Evolutionary conservation across 768 basidiomycete species (phyloP).

Genomic region (Scleroderma bovista): DNA sequence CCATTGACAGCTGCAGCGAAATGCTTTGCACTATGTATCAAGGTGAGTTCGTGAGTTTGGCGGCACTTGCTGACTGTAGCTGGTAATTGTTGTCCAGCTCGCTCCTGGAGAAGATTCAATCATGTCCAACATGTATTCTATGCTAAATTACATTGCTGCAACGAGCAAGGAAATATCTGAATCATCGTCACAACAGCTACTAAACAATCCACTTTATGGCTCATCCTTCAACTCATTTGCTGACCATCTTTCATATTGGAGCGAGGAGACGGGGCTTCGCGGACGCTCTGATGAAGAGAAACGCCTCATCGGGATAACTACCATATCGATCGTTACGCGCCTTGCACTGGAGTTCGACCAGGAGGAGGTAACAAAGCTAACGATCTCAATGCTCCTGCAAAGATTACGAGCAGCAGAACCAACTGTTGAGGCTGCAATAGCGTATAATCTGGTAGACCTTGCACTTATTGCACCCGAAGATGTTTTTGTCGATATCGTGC

Average conservation of each 20-base stretch:
- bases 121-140: slow-evolving; percentile 95
- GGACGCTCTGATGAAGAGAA: slow-evolving; percentile 81
- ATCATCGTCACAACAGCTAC: slow-evolving; percentile 37
- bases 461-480: slow-evolving; percentile 72
- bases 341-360: slow-evolving; percentile 82
- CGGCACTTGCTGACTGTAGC: neutral
- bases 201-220: slow-evolving; percentile 37
- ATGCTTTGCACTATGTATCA: slow-evolving; percentile 85
- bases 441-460: slow-evolving; percentile 86
- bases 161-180: slow-evolving; percentile 75
- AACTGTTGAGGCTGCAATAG: slow-evolving; percentile 85
- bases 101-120: slow-evolving; percentile 84
- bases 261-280: slow-evolving; percentile 57
- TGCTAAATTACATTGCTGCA: slow-evolving; percentile 86
- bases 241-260: slow-evolving; percentile 48
- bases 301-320: slow-evolving; percentile 79
- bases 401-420: slow-evolving; percentile 81
- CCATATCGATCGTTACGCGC: slow-evolving; percentile 85
- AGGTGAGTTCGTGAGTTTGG: slow-evolving; percentile 38
- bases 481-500: slow-evolving; percentile 79
- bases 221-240: slow-evolving; percentile 25
- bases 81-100: slow-evolving; percentile 40
- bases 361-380: slow-evolving; percentile 85
- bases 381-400: slow-evolving; percentile 90
- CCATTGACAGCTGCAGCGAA: slow-evolving; percentile 83